Evolutionary conservation across 2,329 filamentous ascomycete genomes (phyloP).

Genomic region (Talaromyces sp.): DNA sequence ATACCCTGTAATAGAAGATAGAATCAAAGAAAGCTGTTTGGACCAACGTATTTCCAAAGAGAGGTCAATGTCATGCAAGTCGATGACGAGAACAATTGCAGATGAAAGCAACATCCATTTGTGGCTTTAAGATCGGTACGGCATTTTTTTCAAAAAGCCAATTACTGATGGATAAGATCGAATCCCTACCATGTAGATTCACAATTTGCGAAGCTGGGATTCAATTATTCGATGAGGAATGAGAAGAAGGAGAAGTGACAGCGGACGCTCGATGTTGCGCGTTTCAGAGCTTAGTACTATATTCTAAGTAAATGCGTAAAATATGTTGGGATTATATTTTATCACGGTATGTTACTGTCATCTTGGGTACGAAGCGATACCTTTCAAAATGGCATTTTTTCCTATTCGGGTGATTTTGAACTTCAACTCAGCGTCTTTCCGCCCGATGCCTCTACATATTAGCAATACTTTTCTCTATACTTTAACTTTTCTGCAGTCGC

Average conservation of each 20-base stretch:
- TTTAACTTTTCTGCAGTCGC: neutral
- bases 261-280: neutral
- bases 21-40: neutral
- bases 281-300: neutral
- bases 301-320: neutral
- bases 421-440: neutral
- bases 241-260: neutral
- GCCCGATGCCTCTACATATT: neutral
- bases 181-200: conserved; percentile 4
- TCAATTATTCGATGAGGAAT: neutral
- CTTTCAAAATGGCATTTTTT: neutral
- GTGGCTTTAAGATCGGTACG: neutral
- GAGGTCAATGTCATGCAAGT: neutral
- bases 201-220: neutral
- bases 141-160: neutral
- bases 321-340: neutral
- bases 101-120: conserved; percentile 3
- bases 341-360: neutral
- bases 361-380: neutral
- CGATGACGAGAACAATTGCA: conserved; percentile 1
- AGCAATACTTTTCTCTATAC: neutral
- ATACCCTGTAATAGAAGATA: neutral
- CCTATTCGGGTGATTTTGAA: neutral
- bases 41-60: neutral
- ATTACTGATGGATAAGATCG: neutral